Evolutionary conservation across 2,329 filamentous ascomycete genomes (phyloP), one percentile per base, ranked within the genome.

Genomic region (Fusarium nisikadoi): DNA sequence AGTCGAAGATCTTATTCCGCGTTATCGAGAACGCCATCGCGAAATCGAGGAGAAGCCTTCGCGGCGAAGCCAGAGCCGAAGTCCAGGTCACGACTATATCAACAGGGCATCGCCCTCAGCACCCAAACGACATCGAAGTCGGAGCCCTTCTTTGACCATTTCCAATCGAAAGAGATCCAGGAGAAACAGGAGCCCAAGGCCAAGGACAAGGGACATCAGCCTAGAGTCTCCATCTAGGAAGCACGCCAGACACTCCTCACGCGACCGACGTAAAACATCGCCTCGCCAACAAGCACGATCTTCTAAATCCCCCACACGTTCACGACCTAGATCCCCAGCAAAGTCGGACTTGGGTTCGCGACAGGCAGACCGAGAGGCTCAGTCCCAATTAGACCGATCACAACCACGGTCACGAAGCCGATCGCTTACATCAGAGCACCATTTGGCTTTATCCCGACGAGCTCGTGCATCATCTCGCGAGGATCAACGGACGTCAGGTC

Each of bases 101-200:
- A 77, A 74, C 50, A 75, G 64, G 36, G 77, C 78, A 61, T 84
- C 83, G 7, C 80, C 83, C 35, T 77, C 81, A 29, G 81, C 82
- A 10, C 70, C 80, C 39, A 86, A 86, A 72, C 80, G 84, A 55
- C 79, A 81, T 52, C 80, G 84, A 63, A 85, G 81, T 63, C 80
- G 80, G 55, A 86, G 83, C 52, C 82, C 77, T n/a, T 81, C 84
- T 4, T 76, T 80, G 27, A 80, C 78, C 6, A 75, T 76, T 9
- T 80, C 79, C 36, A 81, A 80, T 54, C 79, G 81, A 31, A 86
- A 86, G 74, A 83, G 77, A 78, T 83, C 80, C 23, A 80, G 79
- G 66, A 77, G 79, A 65, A 75, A 78, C 8, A 75, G 78, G 52
- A 82, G 80, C 52, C 77, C 80, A 27, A 84, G 84, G 73, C 61